Evolutionary conservation across 306 rosid species (phyloP), one percentile per base, ranked within the genome.

Genomic region (Macrotyloma uniflorum): DNA sequence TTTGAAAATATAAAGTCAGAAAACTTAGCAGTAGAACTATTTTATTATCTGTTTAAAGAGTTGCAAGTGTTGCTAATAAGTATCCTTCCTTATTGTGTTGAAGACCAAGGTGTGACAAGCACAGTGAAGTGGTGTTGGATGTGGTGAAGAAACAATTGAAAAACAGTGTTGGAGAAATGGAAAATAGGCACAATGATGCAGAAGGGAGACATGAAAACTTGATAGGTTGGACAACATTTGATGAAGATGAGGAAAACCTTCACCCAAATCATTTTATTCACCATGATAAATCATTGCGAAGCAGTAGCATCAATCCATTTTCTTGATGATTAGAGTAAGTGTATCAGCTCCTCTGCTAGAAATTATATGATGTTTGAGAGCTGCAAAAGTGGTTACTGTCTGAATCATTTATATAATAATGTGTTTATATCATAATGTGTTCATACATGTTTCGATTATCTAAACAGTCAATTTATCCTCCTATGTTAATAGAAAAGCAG

Each of bases 201-300:
- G 67, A 28, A 57, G 18, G 1, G 15, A 57, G 24, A 24, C 36
- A 84, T 46, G 81, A 76, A 73, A 87, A 81, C 82, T 77, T 88
- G 22, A 75, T 51, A 59, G 82, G 83, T 8, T 91, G 98, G 98
- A 86, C 90, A 4, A 84, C 89, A 19, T 88, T 91, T 71, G 92
- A 91, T 71, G 92, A 91, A 14, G 92, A 93, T 2, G 89, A 87
- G 0, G 91, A 93, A 75, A 91, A 93, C 50, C 75, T 84, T n/a
- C 95, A 87, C 46, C 97, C 97, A 22, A 93, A 93, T 82, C 88
- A 85, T 28, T 87, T 82, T 59, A 71, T 75, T 62, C 58, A 54
- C n/a, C 67, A 61, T 19, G 75, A 82, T 22, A 75, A 72, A 42
- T 15, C 76, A 55, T 67, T 80, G 51, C 46, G 24, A 55, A 67